phyloP scores from a whole-genome alignment of 352 stramenopile genomes.

The Phytophthora hibernalis region DNA sequence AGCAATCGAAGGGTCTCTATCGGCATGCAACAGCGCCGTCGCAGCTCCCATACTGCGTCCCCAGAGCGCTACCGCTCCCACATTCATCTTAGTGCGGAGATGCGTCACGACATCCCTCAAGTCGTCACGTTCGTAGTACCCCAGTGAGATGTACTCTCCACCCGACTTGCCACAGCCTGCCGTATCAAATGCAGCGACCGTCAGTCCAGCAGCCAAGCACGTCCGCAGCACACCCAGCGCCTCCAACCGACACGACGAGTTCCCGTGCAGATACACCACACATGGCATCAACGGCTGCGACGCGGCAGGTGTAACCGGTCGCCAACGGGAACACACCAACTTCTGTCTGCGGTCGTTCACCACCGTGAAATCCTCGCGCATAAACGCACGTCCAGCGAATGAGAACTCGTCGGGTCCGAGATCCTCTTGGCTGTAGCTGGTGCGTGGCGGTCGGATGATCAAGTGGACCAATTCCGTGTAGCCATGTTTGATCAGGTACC shows the following conservation, averaged over 20 bases:
- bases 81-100: constrained; percentile 89
- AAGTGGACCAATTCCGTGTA: constrained; percentile 98
- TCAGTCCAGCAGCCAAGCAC: constrained; percentile 93
- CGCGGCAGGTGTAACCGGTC: constrained; percentile 53
- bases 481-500: constrained; percentile 86
- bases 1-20: constrained; percentile 96
- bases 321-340: constrained; percentile 96
- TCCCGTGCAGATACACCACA: constrained; percentile 99
- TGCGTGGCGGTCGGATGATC: constrained; percentile 97
- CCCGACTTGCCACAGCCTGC: constrained; percentile 95
- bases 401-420: constrained; percentile 92
- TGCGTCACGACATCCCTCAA: constrained; percentile 93
- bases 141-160: constrained; percentile 97
- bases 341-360: constrained; percentile 80
- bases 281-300: constrained; percentile 75
- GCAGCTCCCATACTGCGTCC: constrained; percentile 98
- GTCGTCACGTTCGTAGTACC: constrained; percentile 95
- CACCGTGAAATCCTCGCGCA: constrained; percentile 92
- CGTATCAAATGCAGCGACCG: constrained; percentile 98
- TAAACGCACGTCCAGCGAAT: constrained; percentile 90
- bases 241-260: constrained; percentile 96
- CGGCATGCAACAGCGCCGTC: constrained; percentile 97
- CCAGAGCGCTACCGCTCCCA: constrained; percentile 97
- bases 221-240: constrained; percentile 91
- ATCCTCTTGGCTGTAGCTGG: constrained; percentile 91